phyloP scores from a whole-genome alignment of 2,329 filamentous ascomycete species.

The Arthrobotrys pseudoclavata region DNA sequence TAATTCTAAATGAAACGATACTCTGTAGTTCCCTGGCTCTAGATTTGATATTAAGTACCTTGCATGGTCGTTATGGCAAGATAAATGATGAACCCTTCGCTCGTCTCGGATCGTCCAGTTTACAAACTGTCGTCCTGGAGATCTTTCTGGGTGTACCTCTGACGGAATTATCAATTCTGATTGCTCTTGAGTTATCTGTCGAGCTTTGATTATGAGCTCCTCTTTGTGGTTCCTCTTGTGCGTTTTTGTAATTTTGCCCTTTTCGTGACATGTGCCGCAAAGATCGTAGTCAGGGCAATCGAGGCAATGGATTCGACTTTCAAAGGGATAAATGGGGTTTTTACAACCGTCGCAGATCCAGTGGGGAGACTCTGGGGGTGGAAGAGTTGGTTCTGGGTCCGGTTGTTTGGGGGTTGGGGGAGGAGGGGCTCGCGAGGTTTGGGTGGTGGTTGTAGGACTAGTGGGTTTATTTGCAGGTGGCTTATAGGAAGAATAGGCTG shows the following conservation, averaged over 20 bases:
- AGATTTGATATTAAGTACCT: conserved; percentile 46
- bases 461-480: not conserved
- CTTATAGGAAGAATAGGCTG: conserved; percentile 20
- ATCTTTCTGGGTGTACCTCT: conserved; percentile 50
- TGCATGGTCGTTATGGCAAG: conserved; percentile 47
- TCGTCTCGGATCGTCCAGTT: conserved; percentile 50
- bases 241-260: conserved; percentile 35
- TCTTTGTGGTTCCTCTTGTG: conserved; percentile 50
- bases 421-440: not conserved
- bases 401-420: not conserved
- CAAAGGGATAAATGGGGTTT: conserved; percentile 46
- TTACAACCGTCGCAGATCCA: conserved; percentile 53
- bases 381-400: conserved; percentile 22
- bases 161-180: conserved; percentile 44
- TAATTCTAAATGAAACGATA: conserved; percentile 46
- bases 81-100: conserved; percentile 48
- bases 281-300: conserved; percentile 50
- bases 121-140: conserved; percentile 43
- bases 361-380: conserved; percentile 38
- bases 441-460: conserved; percentile 1
- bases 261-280: conserved; percentile 45
- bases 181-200: conserved; percentile 48
- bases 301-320: conserved; percentile 55
- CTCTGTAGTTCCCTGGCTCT: conserved; percentile 51
- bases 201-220: conserved; percentile 51